Base-by-base conservation (phyloP, 164 flowering plant species). In the Echeveria elegans region DNA sequence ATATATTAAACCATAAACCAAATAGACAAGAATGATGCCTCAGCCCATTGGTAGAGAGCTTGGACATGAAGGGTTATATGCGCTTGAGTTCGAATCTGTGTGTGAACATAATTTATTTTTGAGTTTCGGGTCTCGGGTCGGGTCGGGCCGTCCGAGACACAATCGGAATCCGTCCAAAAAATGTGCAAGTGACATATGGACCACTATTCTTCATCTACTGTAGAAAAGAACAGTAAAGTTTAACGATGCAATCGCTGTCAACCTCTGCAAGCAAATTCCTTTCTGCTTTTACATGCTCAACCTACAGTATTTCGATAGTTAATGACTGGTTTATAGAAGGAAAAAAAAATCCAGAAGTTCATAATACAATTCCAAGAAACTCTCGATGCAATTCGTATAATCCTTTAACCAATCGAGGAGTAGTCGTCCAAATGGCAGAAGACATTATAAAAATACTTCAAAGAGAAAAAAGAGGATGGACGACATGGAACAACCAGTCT, bases 251-350 rank as follows among this genome's bases (percentile, higher is more conserved):
- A 71, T 81, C 84, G 72, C 92, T 87, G 75, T 87, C 92, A 63
- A 87, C 92, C 74, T 86, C 89, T 9, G 92, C 92, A 66, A 87
- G 88, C 68, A 87, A 77, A 81, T 87, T 85, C 81, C 92, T 82
- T 69, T 87, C 92, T 64, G 92, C 90, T 77, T 73, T 87, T 56
- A 86, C 90, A 77, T 88, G 93, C 77, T 88, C 93, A 64, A 88
- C 93, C 93, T 86, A 72, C 50, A 67, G 19, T 21, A 38, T 32
- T 14, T 11, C 67, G 16, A 56, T 36, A 63, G 38, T 68, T 68
- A 24, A 29, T 21, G 58, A 28, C 67, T 60, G 71, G 38, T 40
- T 71, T 16, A 61, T n/a, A n/a, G n/a, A 23, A 0, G 5, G 2
- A 64, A 16, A 43, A 66, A 70, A 36, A 28, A 45, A n/a, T n/a